Evolutionary conservation across 1,139 yeast species (phyloP).

Genomic region (Kluyveromyces sp.): DNA sequence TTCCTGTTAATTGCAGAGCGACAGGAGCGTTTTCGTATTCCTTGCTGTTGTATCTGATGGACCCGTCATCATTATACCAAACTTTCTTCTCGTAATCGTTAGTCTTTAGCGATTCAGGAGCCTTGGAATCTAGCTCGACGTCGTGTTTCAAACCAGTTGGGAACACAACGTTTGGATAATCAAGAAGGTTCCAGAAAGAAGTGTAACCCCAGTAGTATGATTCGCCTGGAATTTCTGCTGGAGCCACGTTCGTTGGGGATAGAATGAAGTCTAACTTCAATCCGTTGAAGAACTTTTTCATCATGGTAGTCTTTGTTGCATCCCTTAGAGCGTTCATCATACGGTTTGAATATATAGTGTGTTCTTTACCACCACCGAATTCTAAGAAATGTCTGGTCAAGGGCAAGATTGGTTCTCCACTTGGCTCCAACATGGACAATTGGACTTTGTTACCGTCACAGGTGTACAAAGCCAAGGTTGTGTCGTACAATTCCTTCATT

Average conservation of each 20-base stretch:
- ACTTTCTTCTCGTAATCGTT: slow-evolving; percentile 19
- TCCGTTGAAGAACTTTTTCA: slow-evolving; percentile 39
- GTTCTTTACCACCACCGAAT: slow-evolving; percentile 49
- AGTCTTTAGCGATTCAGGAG: slow-evolving; percentile 16
- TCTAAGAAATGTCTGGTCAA: slow-evolving; percentile 54
- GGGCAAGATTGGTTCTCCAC: slow-evolving; percentile 60
- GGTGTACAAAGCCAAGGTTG: slow-evolving; percentile 21
- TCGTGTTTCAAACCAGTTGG: slow-evolving; percentile 60
- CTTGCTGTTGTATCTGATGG: slow-evolving; percentile 30
- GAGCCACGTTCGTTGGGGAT: slow-evolving; percentile 62
- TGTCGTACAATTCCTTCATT: slow-evolving; percentile 34
- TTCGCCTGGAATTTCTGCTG: slow-evolving; percentile 60
- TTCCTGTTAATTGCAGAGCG: slow-evolving; percentile 43
- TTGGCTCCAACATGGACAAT: slow-evolving; percentile 40
- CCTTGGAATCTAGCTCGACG: slow-evolving; percentile 20
- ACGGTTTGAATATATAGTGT: slow-evolving; percentile 26
- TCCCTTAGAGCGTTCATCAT: slow-evolving; percentile 42
- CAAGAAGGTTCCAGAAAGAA: slow-evolving; percentile 56
- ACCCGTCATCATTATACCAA: slow-evolving; percentile 23
- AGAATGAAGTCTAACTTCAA: slow-evolving; percentile 60
- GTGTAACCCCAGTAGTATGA: slow-evolving; percentile 75
- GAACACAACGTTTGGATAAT: slow-evolving; percentile 52
- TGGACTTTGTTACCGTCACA: slow-evolving; percentile 58
- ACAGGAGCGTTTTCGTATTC: slow-evolving; percentile 47
- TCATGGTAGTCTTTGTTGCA: slow-evolving; percentile 46